Evolutionary conservation across 1,284 basidiomycete genomes (phyloP), one percentile per base, ranked within the genome.

Genomic region (Ganoderma leucocontextum): DNA sequence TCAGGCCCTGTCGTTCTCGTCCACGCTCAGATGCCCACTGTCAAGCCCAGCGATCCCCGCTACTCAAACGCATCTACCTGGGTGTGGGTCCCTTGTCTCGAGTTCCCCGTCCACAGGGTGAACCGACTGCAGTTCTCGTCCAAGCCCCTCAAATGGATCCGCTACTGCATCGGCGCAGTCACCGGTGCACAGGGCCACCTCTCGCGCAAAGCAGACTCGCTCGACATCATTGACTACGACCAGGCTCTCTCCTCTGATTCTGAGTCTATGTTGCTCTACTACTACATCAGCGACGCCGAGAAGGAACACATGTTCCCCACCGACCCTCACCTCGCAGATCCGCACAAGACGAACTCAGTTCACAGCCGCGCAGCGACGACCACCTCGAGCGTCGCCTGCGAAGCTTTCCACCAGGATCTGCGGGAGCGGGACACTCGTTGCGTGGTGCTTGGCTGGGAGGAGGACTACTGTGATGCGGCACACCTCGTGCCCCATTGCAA

Each of bases 101-200:
- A 53, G 25, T 53, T 53, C 52, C 52, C 52, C 52, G 25, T 53
- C 52, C 25, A 25, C 0, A 25, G 52, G 25, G 52, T 53, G 25
- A 53, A 53, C 25, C 25, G 0, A 10, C 25, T 53, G 25, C 22
- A 33, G 25, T 15, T 33, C 52, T 29, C 52, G 12, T 17, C 52
- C 2, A 53, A 53, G 25, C 52, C 52, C 0, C 25, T 53, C 25
- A 53, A 53, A 17, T 53, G 52, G 52, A 53, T 53, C 25, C 25
- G 52, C 52, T 53, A 53, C 52, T 53, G 52, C 52, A 53, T 33
- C 25, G 52, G 52, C 12, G 52, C 29, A 4, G 52, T 53, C 25
- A 25, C 29, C 25, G 52, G 25, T 2, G 10, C 25, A 1, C 52
- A 17, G 4, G 52, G 52, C 25, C 25, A 53, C 52, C 52, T 53